A percentile compares a stretch with the other conserved stretches of the same genome.
phyloP scores from a whole-genome alignment of 164 flowering plant species.

The Vitis rotundifolia region DNA sequence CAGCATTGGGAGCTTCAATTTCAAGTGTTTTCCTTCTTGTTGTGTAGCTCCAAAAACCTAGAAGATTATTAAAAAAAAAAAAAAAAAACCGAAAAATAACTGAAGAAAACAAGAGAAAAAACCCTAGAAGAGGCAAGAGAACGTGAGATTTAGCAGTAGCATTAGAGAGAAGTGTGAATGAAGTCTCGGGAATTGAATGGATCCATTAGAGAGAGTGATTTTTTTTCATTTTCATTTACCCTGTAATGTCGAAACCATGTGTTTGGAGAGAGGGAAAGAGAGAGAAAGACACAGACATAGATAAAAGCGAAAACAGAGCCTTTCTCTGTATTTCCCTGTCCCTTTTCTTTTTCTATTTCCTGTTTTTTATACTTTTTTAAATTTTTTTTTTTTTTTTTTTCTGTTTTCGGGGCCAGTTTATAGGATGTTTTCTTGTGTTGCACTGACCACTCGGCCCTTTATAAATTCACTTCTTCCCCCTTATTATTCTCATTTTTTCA shows the following conservation, averaged over 20 bases:
- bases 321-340: constrained; percentile 4
- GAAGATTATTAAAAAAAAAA: not conserved
- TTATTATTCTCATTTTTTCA: no score
- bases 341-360: constrained; percentile 3
- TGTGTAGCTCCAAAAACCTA: no score
- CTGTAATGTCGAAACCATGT: constrained; percentile 5
- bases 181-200: constrained; percentile 20
- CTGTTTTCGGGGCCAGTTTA: no score
- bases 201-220: constrained; percentile 2
- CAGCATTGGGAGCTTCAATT: no score
- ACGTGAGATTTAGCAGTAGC: not conserved
- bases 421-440: no score
- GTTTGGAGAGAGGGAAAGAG: constrained; percentile 10
- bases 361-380: constrained; percentile 3
- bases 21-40: no score
- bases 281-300: constrained; percentile 14
- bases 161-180: constrained; percentile 10
- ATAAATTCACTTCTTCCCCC: no score
- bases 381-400: not conserved
- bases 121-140: constrained; percentile 21
- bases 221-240: constrained; percentile 1
- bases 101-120: constrained; percentile 5
- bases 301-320: constrained; percentile 17
- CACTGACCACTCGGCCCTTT: no score
- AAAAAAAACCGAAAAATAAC: not conserved